Base-by-base conservation (phyloP, 306 rosid species). In the Prunus kanzakura region DNA sequence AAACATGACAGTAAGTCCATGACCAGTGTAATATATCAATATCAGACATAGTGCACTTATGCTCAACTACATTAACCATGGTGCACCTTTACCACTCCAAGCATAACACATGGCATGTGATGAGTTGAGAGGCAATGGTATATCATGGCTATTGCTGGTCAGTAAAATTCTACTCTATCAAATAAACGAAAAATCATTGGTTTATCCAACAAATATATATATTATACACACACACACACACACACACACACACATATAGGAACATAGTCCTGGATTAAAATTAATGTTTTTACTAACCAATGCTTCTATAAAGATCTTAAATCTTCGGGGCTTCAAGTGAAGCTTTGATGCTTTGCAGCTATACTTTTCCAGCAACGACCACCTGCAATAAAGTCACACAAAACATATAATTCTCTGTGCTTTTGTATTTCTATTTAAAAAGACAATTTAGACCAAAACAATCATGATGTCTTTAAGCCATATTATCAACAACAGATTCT, bases 311-410 rank as follows among this genome's bases (percentile, higher is more conserved):
- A 95, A 90, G 69, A 95, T 89, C 87, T 95, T 95, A 73, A 92
- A 95, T 47, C 97, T 87, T 13, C 98, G 93, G 29, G 98, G 98
- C 86, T 95, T 95, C 79, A 95, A 72, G 84, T 92, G 98, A 87
- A 95, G 98, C 87, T 95, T 95, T 79, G 98, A 95, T 77, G 98
- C 98, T 85, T 92, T 92, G 87, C 97, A 95, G 85, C 98, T 95
- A 79, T 92, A 92, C 82, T 95, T 95, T 82, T 95, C 98, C 83
- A 95, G 80, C 82, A 95, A 92, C 52, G 98, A 92, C 98, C 98
- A 95, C 98, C 98, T 94, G 87, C 69, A 64, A 75, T 76, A 82
- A 30, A 80, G 52, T 75, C 50, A 78, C 64, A 62, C 69, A 83
- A 69, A 73, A 81, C 78, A 71, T 55, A 51, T 15, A 72, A 23